Percentiles rank a stretch among this genome's conserved stretches.
Conservation (phyloP, 2,329 filamentous ascomycete species). For the Fusarium buharicum region DNA sequence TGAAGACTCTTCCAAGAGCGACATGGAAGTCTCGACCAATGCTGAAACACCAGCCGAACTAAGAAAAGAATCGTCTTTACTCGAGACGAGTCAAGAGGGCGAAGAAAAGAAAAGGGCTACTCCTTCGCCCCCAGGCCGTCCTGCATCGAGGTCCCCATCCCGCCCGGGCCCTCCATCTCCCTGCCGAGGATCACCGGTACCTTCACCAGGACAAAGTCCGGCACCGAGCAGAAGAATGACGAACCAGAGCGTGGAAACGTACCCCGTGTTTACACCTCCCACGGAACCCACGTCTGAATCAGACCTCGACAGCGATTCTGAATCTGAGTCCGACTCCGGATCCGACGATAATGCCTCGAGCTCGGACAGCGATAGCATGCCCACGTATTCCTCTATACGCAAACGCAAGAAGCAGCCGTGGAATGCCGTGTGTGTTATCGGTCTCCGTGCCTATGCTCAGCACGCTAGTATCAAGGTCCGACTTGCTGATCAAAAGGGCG, state of each 20-base stretch:
- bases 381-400: not conserved
- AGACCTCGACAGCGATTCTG: conserved; percentile 33
- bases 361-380: conserved; percentile 32
- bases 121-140: not conserved
- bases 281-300: conserved; percentile 27
- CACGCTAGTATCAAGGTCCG: conserved; percentile 50
- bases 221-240: conserved; percentile 20
- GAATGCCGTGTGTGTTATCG: conserved; percentile 57
- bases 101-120: conserved; percentile 23
- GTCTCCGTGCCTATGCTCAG: conserved; percentile 53
- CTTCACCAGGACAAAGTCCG: conserved; percentile 8
- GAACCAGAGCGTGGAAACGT: conserved; percentile 22
- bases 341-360: conserved; percentile 41
- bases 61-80: conserved; percentile 8
- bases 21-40: conserved; percentile 18
- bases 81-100: conserved; percentile 10
- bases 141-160: not conserved
- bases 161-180: not conserved
- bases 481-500: conserved; percentile 49
- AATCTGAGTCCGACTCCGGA: conserved; percentile 36
- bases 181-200: conserved; percentile 5
- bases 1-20: conserved; percentile 39
- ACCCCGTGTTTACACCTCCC: conserved; percentile 29
- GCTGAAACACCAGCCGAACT: conserved; percentile 7
- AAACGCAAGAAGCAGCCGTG: conserved; percentile 47